Percentiles rank a stretch among this genome's conserved stretches.
phyloP scores from a whole-genome alignment of 139 green algal genomes.

The Closterium sp. region DNA sequence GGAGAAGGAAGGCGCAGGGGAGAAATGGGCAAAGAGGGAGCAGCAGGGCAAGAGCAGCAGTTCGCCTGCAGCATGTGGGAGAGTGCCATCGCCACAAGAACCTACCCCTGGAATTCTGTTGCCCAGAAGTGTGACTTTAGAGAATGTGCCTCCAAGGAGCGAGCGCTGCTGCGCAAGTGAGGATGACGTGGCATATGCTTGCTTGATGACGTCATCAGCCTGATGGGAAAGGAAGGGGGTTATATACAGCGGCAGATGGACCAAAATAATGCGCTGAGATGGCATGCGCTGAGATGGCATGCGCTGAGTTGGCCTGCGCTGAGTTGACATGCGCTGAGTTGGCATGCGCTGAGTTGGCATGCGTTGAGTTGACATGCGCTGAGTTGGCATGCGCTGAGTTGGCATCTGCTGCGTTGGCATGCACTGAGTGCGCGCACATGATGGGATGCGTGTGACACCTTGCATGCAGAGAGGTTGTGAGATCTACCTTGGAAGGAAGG shows the following conservation, averaged over 20 bases:
- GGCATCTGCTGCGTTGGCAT: not conserved
- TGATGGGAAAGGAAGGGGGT: not conserved
- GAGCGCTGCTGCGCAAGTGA: not conserved
- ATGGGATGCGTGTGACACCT: not conserved
- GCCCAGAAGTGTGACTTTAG: not conserved
- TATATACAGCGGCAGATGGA: not conserved
- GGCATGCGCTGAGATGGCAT: not conserved
- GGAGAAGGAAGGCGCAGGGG: no score
- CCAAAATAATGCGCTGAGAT: no score
- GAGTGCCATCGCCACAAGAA: not conserved
- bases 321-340: not conserved
- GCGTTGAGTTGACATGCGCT: not conserved
- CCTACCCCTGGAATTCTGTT: not conserved
- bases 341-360: not conserved
- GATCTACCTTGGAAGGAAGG: not conserved
- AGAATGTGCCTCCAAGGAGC: not conserved
- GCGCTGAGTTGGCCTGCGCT: not conserved
- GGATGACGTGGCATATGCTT: not conserved
- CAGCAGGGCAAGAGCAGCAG: not conserved
- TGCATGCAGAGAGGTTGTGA: not conserved
- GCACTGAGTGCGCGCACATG: no score
- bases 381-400: not conserved
- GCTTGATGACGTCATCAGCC: conserved; percentile 3
- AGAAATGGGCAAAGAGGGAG: no score
- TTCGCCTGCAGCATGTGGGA: not conserved